Percentiles rank a stretch among this genome's conserved stretches.
Conservation (phyloP, 225 moss, liverwort and hornwort genomes). For the Marchantia paleacea region DNA sequence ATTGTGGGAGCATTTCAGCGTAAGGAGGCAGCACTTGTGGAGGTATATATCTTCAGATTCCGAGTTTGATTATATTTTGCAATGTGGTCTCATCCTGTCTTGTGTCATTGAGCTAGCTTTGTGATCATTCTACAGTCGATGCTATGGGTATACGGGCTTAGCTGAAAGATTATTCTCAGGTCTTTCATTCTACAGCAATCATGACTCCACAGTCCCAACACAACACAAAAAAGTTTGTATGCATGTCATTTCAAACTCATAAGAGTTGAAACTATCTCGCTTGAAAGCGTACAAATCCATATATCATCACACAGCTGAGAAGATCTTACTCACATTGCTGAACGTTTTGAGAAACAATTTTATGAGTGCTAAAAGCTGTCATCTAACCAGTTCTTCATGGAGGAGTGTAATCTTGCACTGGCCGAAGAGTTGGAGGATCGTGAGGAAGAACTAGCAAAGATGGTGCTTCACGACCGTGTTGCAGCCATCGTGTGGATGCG, state of each 20-base stretch:
- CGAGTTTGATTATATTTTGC: not conserved
- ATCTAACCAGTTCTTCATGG: conserved; percentile 81
- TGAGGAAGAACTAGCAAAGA: conserved; percentile 65
- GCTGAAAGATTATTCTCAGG: not conserved
- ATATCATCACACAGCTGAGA: not conserved
- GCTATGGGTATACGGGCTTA: not conserved
- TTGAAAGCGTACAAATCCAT: not conserved
- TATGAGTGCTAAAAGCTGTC: no score
- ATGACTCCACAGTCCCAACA: not conserved
- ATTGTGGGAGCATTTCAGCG: conserved; percentile 71
- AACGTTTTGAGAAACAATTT: not conserved
- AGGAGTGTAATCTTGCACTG: conserved; percentile 69
- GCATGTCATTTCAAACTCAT: not conserved
- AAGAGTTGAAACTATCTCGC: not conserved
- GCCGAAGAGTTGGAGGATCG: conserved; percentile 68
- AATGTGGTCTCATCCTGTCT: not conserved
- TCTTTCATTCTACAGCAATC: not conserved
- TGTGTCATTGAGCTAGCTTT: no score
- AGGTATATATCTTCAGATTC: conserved; percentile 40
- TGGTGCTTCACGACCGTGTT: conserved; percentile 70
- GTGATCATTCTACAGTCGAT: not conserved
- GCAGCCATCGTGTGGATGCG: conserved; percentile 80
- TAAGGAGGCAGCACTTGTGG: conserved; percentile 85
- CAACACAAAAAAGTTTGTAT: not conserved
- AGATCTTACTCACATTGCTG: not conserved